phyloP scores from a whole-genome alignment of 2,329 filamentous ascomycete species.

The Diplodia seriata region DNA sequence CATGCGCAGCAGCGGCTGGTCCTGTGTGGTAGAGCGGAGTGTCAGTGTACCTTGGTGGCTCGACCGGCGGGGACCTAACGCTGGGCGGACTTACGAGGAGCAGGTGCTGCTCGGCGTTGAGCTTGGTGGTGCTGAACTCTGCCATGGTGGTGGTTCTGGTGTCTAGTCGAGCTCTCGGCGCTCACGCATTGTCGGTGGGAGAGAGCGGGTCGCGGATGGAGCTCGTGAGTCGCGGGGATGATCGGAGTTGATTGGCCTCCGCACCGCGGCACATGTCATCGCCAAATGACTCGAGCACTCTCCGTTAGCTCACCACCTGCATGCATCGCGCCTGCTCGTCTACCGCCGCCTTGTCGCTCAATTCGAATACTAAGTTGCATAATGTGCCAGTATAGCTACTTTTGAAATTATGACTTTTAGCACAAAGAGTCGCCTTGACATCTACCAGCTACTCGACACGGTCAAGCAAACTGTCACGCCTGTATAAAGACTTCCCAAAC shows the following conservation, averaged over 20 bases:
- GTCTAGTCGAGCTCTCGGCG: background rate
- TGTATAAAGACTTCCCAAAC: background rate
- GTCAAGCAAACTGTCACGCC: background rate
- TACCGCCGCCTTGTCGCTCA: background rate
- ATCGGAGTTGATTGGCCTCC: conserved; percentile 22
- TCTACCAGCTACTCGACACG: background rate
- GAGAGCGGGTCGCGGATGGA: conserved; percentile 12
- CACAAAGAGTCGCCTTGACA: background rate
- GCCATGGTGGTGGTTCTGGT: conserved; percentile 47
- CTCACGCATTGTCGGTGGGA: conserved; percentile 20
- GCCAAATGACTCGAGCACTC: conserved; percentile 8
- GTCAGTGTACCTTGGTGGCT: conserved; percentile 32
- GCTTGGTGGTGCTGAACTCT: conserved; percentile 64
- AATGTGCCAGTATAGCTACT: background rate
- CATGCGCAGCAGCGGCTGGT: conserved; percentile 91
- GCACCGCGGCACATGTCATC: conserved; percentile 27
- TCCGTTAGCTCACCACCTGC: background rate
- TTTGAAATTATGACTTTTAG: background rate
- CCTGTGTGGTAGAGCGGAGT: conserved; percentile 58
- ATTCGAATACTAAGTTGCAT: background rate
- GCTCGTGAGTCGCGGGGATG: conserved; percentile 23
- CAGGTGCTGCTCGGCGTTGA: conserved; percentile 77
- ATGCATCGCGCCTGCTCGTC: background rate
- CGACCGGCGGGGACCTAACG: conserved; percentile 10
- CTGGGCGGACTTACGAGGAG: conserved; percentile 65